Evolutionary conservation across 768 basidiomycete species (phyloP).

Genomic region (Neoboletus subvelutipes): DNA sequence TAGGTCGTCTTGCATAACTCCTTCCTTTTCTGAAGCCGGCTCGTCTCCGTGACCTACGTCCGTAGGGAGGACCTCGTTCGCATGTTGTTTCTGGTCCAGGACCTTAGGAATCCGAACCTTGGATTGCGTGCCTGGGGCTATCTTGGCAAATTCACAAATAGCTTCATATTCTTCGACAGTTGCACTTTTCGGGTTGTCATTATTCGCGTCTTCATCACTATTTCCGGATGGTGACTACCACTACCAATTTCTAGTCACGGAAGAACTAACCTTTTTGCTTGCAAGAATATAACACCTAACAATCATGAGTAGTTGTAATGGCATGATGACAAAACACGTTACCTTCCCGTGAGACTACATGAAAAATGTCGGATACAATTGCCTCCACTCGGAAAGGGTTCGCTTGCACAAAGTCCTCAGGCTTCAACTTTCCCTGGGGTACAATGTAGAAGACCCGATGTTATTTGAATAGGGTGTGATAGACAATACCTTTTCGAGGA

Average conservation of each 20-base stretch:
- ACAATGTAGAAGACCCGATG: background rate
- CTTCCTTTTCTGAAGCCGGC: background rate
- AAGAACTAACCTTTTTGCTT: background rate
- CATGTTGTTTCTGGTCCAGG: too few species aligned
- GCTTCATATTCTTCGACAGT: background rate
- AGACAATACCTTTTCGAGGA: background rate
- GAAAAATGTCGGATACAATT: background rate
- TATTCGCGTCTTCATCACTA: background rate
- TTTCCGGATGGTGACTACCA: too few species aligned
- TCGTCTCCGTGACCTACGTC: background rate
- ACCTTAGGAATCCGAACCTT: background rate
- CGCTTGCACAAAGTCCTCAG: background rate
- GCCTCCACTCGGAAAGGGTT: background rate
- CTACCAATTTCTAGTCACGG: too few species aligned
- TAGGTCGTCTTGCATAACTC: background rate
- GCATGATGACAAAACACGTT: background rate
- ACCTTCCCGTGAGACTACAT: background rate
- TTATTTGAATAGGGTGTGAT: background rate
- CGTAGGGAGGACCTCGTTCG: too few species aligned
- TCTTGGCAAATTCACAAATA: background rate
- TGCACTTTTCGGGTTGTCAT: background rate
- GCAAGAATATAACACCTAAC: background rate
- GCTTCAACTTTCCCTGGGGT: background rate
- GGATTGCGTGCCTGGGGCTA: background rate
- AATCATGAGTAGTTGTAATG: background rate